Percentiles rank a stretch among this genome's conserved stretches.
These are phyloP conservation scores for Diaporthe citrichinensis DNA, from an alignment of 2,329 filamentous ascomycete species.

Conservation along the genomic window DNA sequence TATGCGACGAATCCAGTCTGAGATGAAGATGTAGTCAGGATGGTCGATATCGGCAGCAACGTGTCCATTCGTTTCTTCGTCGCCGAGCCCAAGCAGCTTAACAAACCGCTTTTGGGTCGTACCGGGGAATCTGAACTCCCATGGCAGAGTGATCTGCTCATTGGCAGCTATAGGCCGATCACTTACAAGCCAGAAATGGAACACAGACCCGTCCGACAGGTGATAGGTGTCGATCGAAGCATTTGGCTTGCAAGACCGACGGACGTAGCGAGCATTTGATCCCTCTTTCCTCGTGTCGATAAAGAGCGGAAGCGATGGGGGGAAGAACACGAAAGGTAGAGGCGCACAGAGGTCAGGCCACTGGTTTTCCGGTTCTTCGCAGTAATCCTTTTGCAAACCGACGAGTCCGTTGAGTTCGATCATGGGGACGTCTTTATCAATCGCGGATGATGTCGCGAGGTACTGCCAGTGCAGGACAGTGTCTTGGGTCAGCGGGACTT, in stretches of 20 bases:
- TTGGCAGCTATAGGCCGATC: slow-evolving; percentile 78
- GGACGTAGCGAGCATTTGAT: slow-evolving; percentile 87
- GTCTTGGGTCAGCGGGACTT: slow-evolving; percentile 61
- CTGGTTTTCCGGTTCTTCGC: slow-evolving; percentile 73
- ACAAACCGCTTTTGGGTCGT: slow-evolving; percentile 67
- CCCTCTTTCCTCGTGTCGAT: slow-evolving; percentile 93
- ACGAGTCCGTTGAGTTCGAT: slow-evolving; percentile 84
- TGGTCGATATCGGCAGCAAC: slow-evolving; percentile 70
- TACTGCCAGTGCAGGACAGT: slow-evolving; percentile 79
- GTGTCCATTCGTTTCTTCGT: slow-evolving; percentile 66
- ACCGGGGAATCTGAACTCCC: slow-evolving; percentile 77
- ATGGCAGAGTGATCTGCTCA: slow-evolving; percentile 75
- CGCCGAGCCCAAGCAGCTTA: slow-evolving; percentile 72
- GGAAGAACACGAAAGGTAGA: slow-evolving; percentile 87
- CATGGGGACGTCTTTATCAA: slow-evolving; percentile 70
- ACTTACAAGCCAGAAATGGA: slow-evolving; percentile 94
- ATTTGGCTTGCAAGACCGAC: slow-evolving; percentile 92
- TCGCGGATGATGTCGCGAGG: slow-evolving; percentile 65
- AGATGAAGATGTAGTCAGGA: slow-evolving; percentile 71
- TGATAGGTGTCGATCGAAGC: slow-evolving; percentile 86
- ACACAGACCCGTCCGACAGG: slow-evolving; percentile 82
- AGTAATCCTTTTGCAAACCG: slow-evolving; percentile 81
- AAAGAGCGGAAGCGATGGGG: slow-evolving; percentile 88
- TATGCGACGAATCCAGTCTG: slow-evolving; percentile 76
- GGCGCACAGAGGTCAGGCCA: slow-evolving; percentile 77